Conservation (phyloP, 2,329 filamentous ascomycete genomes). For the Penicillium occitanis region DNA sequence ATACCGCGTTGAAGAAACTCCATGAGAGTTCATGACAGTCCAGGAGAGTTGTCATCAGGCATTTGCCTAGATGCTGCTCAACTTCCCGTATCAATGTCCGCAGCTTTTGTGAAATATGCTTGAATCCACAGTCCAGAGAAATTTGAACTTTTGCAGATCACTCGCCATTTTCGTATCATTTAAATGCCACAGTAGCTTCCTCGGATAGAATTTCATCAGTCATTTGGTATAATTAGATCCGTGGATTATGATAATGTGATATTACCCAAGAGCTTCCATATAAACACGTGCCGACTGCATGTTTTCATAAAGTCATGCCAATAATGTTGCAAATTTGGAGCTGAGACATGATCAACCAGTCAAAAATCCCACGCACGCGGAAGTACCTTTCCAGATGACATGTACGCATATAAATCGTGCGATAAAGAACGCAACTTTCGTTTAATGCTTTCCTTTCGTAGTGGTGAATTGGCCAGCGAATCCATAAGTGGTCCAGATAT, state of each 20-base stretch:
- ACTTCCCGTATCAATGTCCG: neutral
- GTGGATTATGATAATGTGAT: no score
- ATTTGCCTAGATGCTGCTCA: neutral
- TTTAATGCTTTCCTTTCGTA: no score
- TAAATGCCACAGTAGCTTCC: neutral
- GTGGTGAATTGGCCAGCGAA: no score
- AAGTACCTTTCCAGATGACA: no score
- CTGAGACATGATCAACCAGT: neutral
- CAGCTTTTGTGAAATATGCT: neutral
- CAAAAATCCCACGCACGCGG: neutral
- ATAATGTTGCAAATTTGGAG: neutral
- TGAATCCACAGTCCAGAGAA: neutral
- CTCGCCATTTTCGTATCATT: neutral
- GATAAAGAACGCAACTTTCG: no score
- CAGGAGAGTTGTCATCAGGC: neutral
- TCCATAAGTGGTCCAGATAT: no score
- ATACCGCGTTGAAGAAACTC: conserved; percentile 13
- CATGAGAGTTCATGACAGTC: neutral
- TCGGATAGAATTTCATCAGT: no score
- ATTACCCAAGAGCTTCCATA: no score
- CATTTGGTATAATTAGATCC: no score
- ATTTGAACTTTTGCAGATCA: neutral
- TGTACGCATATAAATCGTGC: no score
- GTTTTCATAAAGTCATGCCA: no score
- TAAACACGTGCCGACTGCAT: no score